A percentile compares a stretch with the other conserved stretches of the same genome.
phyloP scores from a whole-genome alignment of 2,329 filamentous ascomycete genomes.

The Ophiostoma pallidulum region DNA sequence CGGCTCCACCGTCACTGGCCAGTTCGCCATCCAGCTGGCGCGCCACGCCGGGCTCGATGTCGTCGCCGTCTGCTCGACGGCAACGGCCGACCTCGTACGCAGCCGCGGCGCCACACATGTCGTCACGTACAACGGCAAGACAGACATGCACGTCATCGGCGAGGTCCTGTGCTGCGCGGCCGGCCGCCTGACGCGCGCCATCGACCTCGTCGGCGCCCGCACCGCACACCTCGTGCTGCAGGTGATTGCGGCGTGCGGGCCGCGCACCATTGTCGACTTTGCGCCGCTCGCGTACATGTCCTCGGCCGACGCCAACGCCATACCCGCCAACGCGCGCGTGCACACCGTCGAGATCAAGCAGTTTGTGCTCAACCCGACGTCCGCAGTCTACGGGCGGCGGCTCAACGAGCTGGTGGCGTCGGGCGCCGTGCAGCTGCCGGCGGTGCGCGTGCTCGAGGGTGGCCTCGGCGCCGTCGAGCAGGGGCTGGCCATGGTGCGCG shows the following conservation, averaged over 20 bases:
- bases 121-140: conserved; percentile 26
- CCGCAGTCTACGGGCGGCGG: conserved; percentile 22
- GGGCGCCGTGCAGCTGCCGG: conserved; percentile 23
- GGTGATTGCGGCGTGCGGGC: conserved; percentile 19
- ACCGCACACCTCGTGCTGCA: conserved; percentile 25
- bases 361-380: conserved; percentile 26
- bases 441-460: conserved; percentile 25
- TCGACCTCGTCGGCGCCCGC: conserved; percentile 29
- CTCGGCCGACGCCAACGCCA: conserved; percentile 15
- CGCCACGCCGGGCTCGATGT: conserved; percentile 25
- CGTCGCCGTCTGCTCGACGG: conserved; percentile 26
- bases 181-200: conserved; percentile 25
- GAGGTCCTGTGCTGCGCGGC: conserved; percentile 22
- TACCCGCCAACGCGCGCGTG: conserved; percentile 24
- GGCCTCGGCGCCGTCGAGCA: conserved; percentile 24
- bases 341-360: conserved; percentile 32
- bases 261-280: conserved; percentile 19
- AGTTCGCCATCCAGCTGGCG: conserved; percentile 32
- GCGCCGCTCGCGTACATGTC: conserved; percentile 29
- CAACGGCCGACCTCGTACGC: conserved; percentile 22
- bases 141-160: conserved; percentile 23
- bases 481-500: conserved; percentile 26
- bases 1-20: conserved; percentile 32
- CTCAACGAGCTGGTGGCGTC: conserved; percentile 25
- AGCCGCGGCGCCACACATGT: conserved; percentile 26